Base-by-base conservation (phyloP, 805 yeast genomes). In the Myxozyma udenii region DNA sequence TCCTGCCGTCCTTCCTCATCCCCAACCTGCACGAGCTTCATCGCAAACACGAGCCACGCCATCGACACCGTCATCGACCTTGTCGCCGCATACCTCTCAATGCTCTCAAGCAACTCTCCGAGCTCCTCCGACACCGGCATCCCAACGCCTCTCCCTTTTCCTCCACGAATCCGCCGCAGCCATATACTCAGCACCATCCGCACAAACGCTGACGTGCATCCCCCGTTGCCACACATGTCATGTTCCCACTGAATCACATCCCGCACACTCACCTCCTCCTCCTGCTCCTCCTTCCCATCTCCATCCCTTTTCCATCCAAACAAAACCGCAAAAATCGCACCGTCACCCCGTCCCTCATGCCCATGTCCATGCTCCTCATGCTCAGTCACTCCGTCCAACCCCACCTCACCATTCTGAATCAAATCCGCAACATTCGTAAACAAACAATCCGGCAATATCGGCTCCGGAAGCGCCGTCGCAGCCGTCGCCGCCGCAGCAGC, bases 391-490 rank as follows among this genome's bases (percentile, higher is more conserved):
- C 19, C 9, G 22, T 19, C 21, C 21, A 44, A 23, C 14, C 35
- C 48, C 14, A 51, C 44, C 3, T 44, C 48, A 14, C 28, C 14
- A n/a, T 24, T 41, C 44, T 51, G 56, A 54, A 55, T 55, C 21
- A 55, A 39, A 11, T 52, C 53, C 24, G 58, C 60, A 4, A 55
- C 39, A 19, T 47, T 44, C 22, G 33, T 25, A 41, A 55, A 55
- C 35, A 55, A 24, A 24, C 60, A 55, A 30, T 55, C 60, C 1
- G 60, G 60, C 7, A 55, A 39, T 25, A 55, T 55, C 23, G 60
- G 55, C 19, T 55, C 58, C 19, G 58, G 58, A n/a, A 52, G 39
- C 14, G 41, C 46, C 7, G 41, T 28, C 22, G 25, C 21, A 22
- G 49, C n/a, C 26, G 16, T 11, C 25, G 44, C 21, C 41, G 11